A percentile compares a stretch with the other conserved stretches of the same genome.
Conservation (phyloP, 139 green algal species). For the Dunaliella primolecta region DNA sequence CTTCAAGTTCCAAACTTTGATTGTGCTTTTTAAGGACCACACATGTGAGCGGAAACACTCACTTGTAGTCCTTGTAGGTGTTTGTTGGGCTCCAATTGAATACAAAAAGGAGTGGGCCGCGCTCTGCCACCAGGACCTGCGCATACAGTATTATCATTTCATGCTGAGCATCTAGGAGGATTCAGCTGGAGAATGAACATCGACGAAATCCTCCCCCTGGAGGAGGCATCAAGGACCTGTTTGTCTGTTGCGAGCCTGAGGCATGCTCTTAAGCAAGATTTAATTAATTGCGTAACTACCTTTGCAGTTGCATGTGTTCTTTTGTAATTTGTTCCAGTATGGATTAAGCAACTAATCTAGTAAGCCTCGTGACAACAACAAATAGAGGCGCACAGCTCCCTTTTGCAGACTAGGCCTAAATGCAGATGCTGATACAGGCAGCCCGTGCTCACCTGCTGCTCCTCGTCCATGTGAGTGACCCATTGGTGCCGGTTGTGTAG, state of each 20-base stretch:
- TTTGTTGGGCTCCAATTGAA: slow-evolving; percentile 90
- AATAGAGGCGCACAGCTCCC: background rate
- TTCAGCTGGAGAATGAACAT: background rate
- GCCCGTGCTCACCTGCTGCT: slow-evolving; percentile 45
- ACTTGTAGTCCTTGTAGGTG: slow-evolving; percentile 73
- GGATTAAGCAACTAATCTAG: too few species aligned
- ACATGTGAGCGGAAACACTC: too few species aligned
- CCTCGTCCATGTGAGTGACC: slow-evolving; percentile 72
- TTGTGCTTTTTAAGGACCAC: too few species aligned
- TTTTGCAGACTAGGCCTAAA: background rate
- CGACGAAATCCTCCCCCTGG: background rate
- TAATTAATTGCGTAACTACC: background rate
- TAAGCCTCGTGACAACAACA: too few species aligned
- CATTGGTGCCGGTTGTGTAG: slow-evolving; percentile 60
- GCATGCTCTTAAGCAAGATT: background rate
- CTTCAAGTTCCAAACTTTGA: too few species aligned
- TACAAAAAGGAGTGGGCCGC: slow-evolving; percentile 89
- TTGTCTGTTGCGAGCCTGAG: background rate
- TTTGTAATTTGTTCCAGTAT: too few species aligned
- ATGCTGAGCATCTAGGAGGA: background rate
- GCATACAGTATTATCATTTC: background rate
- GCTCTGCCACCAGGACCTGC: slow-evolving; percentile 91
- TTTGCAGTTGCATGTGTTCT: too few species aligned
- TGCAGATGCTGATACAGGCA: background rate
- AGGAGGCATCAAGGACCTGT: background rate